Conservation (phyloP, 805 yeast species). For the Hanseniaspora thailandica region DNA sequence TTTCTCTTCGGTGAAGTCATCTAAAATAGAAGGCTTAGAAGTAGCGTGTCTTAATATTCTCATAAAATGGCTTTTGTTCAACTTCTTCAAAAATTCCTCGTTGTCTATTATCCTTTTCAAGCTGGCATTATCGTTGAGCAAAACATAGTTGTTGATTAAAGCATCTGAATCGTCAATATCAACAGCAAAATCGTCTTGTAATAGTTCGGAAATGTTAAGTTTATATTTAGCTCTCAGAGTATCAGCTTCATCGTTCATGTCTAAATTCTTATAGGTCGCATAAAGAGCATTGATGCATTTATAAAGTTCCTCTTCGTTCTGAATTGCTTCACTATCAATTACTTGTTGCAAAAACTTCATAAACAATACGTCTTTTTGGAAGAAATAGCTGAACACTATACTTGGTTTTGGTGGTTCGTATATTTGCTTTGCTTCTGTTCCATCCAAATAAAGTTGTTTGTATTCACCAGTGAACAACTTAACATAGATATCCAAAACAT, state of each 20-base stretch:
- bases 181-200: slow-evolving; percentile 27
- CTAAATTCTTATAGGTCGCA: background rate
- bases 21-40: slow-evolving; percentile 1
- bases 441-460: slow-evolving; percentile 24
- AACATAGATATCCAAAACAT: slow-evolving; percentile 70
- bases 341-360: slow-evolving; percentile 65
- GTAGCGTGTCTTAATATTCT: background rate
- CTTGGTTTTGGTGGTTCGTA: slow-evolving; percentile 89
- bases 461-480: slow-evolving; percentile 83
- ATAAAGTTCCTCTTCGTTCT: background rate
- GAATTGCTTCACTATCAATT: background rate
- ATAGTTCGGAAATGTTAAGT: slow-evolving; percentile 39
- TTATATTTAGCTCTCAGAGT: slow-evolving; percentile 35
- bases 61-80: slow-evolving; percentile 14
- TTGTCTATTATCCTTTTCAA: slow-evolving; percentile 1
- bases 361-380: slow-evolving; percentile 77
- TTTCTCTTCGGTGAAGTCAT: slow-evolving; percentile 14
- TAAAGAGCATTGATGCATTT: slow-evolving; percentile 8
- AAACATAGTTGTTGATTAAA: slow-evolving; percentile 40
- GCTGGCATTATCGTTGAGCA: slow-evolving; percentile 16
- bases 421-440: slow-evolving; percentile 36
- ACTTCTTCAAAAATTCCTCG: background rate
- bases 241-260: slow-evolving; percentile 62
- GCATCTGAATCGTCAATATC: slow-evolving; percentile 26
- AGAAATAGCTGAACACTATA: slow-evolving; percentile 73